Conservation (phyloP, 2,329 filamentous ascomycete genomes). For the Cladorrhinum sp. region DNA sequence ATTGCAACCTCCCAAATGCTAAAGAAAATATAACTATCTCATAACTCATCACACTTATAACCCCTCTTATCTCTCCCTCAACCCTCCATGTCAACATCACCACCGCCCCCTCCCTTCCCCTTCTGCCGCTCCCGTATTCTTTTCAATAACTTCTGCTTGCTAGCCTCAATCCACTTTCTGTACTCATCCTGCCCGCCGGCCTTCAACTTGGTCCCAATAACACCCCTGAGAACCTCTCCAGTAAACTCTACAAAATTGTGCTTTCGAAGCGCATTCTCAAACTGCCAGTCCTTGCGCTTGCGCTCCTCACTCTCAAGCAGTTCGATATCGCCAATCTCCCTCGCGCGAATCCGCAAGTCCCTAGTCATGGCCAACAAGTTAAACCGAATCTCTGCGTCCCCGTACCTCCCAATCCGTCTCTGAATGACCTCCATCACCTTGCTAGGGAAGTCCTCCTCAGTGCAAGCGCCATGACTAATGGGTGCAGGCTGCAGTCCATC, state of each 20-base stretch:
- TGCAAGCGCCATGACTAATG: constrained; percentile 79
- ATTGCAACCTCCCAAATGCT: not conserved
- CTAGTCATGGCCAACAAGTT: constrained; percentile 91
- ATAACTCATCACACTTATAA: not conserved
- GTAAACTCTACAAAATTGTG: constrained; percentile 98
- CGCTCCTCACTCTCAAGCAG: constrained; percentile 73
- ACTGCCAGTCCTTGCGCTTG: constrained; percentile 84
- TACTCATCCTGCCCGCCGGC: constrained; percentile 64
- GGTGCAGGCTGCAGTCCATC: constrained; percentile 92
- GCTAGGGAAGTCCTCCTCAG: constrained; percentile 66
- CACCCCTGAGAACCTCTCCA: constrained; percentile 82
- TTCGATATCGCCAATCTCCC: constrained; percentile 79
- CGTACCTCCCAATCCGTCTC: constrained; percentile 79
- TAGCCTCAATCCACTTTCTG: constrained; percentile 68
- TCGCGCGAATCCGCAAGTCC: constrained; percentile 73
- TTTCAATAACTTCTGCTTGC: constrained; percentile 31
- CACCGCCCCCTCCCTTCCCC: constrained; percentile 25
- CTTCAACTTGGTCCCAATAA: constrained; percentile 70
- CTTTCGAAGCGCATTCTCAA: constrained; percentile 86
- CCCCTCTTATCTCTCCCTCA: constrained; percentile 11
- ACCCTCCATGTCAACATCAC: constrained; percentile 33
- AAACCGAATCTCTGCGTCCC: constrained; percentile 84
- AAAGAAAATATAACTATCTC: not conserved
- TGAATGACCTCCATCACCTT: constrained; percentile 85
- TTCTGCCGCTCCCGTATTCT: constrained; percentile 34